phyloP scores from a whole-genome alignment of 129 eudicot species.

The Artemisia annua region DNA sequence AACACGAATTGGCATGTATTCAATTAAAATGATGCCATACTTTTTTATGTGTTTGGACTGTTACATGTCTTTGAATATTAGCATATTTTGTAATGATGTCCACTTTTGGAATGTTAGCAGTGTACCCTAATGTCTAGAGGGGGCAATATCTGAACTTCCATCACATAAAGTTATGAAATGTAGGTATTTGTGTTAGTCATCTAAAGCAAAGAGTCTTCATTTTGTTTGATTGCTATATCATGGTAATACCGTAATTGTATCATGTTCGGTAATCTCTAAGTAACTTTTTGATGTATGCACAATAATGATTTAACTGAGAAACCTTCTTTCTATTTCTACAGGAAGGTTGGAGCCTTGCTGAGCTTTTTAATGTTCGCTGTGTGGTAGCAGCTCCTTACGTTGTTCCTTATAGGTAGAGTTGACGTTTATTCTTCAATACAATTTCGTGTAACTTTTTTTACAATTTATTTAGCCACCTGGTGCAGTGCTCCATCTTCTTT shows the following conservation, averaged over 20 bases:
- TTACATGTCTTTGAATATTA: no score
- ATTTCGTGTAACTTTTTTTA: slow-evolving; percentile 13
- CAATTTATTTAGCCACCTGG: slow-evolving; percentile 5
- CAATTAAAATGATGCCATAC: slow-evolving; percentile 1
- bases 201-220: slow-evolving; percentile 6
- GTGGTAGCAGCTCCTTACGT: slow-evolving; percentile 94
- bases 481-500: slow-evolving; percentile 89
- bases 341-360: slow-evolving; percentile 99
- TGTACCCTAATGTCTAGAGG: no score
- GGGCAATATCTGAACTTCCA: no score
- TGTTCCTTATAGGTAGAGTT: slow-evolving; percentile 73
- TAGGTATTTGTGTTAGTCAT: no score
- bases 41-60: no score
- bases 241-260: slow-evolving; percentile 1
- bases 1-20: slow-evolving; percentile 14
- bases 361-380: slow-evolving; percentile 72
- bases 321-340: slow-evolving; percentile 30
- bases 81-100: no score
- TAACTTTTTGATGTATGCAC: slow-evolving; percentile 11
- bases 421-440: neutral
- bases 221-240: neutral
- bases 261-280: neutral
- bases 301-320: slow-evolving; percentile 19
- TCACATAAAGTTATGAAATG: no score
- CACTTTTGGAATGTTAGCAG: no score